Base-by-base conservation (phyloP, 768 basidiomycete genomes). In the Polyporus arcularius region DNA sequence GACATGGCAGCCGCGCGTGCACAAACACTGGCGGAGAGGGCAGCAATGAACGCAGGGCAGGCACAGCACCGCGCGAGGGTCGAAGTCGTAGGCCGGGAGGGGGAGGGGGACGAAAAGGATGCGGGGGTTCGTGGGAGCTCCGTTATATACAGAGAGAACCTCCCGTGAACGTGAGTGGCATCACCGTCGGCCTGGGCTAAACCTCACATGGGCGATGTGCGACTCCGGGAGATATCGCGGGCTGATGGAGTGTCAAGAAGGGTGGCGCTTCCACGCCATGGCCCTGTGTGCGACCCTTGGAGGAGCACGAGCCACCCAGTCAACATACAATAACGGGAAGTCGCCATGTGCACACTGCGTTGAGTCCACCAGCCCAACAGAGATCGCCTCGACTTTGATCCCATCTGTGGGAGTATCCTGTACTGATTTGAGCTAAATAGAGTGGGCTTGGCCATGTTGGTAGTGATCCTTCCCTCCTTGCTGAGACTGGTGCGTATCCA, bases 1-100 rank as follows among this genome's bases (percentile, higher is more conserved):
- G 61, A 35, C 55, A 62, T 57, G 55, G 61, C 32, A 14, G 45
- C 48, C 32, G 51, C 51, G 31, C 51, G 28, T 26, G 55, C 60
- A 42, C 35, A 42, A 40, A 46, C 50, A 47, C 47, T 35, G 31
- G 53, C 52, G 48, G 41, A 16, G 50, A 14, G 26, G 49, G 54
- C 39, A 41, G 38, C 60, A 62, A 45, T 57, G 55, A 48, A 26
- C 46, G 61, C 55, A 46, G 53, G 32, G 52, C 46, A 31, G 46
- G 46, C 21, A 48, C 46, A 48, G 46, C 28, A 30, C 26, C 21
- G 10, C 6, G 10, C 18, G 46, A 48, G 4, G 46, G 26, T 48
- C 21, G 46, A 14, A 48, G 26, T 31, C 46, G 46, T 30, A 48
- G 46, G 26, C 6, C 26, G 46, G 16, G 31, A 38, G 49, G 5